Evolutionary conservation across 78 protist genomes (phyloP), one percentile per base, ranked within the genome.

Genomic region (Salpingoeca rosetta): DNA sequence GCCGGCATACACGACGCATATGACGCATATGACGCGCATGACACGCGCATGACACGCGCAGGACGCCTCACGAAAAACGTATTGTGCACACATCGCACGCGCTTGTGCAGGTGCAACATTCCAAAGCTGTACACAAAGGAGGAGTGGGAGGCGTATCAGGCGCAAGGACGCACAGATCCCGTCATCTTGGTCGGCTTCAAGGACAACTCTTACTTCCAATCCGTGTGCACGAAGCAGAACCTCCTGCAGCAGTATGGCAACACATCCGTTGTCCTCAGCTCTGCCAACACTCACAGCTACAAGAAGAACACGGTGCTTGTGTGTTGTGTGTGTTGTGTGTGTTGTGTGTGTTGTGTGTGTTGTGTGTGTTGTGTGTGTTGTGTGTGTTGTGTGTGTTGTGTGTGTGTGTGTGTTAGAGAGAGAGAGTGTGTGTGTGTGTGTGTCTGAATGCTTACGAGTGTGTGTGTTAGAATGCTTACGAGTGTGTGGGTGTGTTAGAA

Each of bases 271-370:
- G 40, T 31, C 12, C 74, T 84, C 45, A n/a, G 45, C 51, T 27
- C 82, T 26, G 87, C 87, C 42, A 84, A 84, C 81, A 72, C 28
- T n/a, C 24, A 40, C 38, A 42, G 74, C 35, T 84, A 84, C 44
- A 84, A 84, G 81, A 0, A 0, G 27, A 31, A 2, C 28, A 38
- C 0, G 40, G 2, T 78, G 72, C 10, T 84, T 0, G 38, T 28
- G 2, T 10, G 45, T 28, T 84, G 75, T 35, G 75, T 74, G 37
- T 7, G 35, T 10, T 12, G 38, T 3, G 28, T 36, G 35, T 1
- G 24, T 73, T 0, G 2, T 75, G 44, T 27, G 36, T 27, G 35
- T 78, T 0, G 78, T 22, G n/a, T 1, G 39, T 17, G 39, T 84
- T 39, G 7, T 65, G 75, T 27, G 25, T 22, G n/a, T 25, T 27